Conservation (phyloP, 768 basidiomycete genomes). For the Cystofilobasidium bisporidii region DNA sequence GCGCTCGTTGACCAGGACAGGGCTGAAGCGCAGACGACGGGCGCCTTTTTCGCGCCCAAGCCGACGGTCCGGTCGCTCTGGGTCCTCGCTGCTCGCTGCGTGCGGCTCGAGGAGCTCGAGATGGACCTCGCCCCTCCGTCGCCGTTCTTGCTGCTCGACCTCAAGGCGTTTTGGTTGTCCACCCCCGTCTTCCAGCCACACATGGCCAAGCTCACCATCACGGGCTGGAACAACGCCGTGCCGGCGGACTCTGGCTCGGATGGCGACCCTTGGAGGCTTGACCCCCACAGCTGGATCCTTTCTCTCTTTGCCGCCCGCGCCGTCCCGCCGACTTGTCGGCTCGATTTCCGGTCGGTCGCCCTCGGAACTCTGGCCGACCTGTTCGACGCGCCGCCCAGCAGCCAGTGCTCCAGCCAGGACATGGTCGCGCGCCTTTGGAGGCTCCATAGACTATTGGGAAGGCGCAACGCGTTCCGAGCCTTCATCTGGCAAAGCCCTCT, state of each 20-base stretch:
- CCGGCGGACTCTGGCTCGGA: too few species aligned
- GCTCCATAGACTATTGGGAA: too few species aligned
- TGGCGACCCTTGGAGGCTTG: too few species aligned
- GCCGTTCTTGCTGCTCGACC: not conserved
- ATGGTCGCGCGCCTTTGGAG: too few species aligned
- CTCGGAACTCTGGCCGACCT: not conserved
- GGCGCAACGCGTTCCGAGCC: too few species aligned
- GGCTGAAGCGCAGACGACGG: not conserved
- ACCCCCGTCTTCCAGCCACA: slow-evolving; percentile 6
- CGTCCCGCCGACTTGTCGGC: slow-evolving; percentile 5
- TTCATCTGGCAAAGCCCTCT: too few species aligned
- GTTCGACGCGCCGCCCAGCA: not conserved
- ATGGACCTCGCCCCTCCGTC: slow-evolving; percentile 10
- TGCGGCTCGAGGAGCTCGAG: slow-evolving; percentile 8
- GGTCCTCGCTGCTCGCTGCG: slow-evolving; percentile 10
- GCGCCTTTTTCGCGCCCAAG: not conserved
- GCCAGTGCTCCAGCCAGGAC: too few species aligned
- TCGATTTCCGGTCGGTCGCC: not conserved
- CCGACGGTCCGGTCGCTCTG: slow-evolving; percentile 4
- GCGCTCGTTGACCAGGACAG: not conserved
- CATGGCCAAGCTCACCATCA: slow-evolving; percentile 9
- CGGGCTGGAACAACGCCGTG: slow-evolving; percentile 5
- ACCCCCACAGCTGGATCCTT: too few species aligned
- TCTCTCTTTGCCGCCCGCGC: not conserved
- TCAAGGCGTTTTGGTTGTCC: not conserved